A percentile compares a stretch with the other conserved stretches of the same genome.
phyloP scores from a whole-genome alignment of 208 protist genomes.

The Angomonas ambiguus region DNA sequence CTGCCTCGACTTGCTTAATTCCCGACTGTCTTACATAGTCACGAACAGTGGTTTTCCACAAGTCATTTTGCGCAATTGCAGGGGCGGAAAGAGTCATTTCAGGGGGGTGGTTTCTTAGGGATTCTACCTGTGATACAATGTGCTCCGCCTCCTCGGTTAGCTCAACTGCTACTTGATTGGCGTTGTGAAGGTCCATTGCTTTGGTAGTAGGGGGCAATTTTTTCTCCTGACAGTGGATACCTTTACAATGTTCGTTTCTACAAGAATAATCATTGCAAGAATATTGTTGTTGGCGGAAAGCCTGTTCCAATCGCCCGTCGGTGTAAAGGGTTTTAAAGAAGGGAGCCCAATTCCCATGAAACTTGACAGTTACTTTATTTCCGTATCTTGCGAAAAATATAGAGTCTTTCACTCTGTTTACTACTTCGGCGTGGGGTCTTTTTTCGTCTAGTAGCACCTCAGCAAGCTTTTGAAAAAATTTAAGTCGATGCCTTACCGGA shows the following conservation, averaged over 20 bases:
- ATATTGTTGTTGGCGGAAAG: constrained; percentile 60
- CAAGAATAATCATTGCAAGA: constrained; percentile 57
- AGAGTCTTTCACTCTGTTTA: constrained; percentile 76
- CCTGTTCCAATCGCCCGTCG: constrained; percentile 73
- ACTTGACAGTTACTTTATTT: constrained; percentile 85
- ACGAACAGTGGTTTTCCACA: constrained; percentile 36
- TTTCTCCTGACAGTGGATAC: constrained; percentile 72
- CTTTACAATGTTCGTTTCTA: constrained; percentile 67
- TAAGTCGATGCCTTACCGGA: constrained; percentile 70
- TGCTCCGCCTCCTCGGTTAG: constrained; percentile 67
- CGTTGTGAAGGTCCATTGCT: constrained; percentile 73
- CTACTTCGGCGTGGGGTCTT: constrained; percentile 35
- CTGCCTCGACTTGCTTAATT: constrained; percentile 69
- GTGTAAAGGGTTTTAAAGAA: constrained; percentile 89
- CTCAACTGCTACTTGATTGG: constrained; percentile 37
- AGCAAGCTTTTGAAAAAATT: constrained; percentile 67
- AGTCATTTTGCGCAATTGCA: constrained; percentile 11
- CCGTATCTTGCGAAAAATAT: constrained; percentile 85
- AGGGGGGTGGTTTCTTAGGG: constrained; percentile 18
- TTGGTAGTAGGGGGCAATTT: constrained; percentile 51
- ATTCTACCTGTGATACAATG: constrained; percentile 40
- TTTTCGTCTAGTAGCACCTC: constrained; percentile 69
- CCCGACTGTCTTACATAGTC: constrained; percentile 80
- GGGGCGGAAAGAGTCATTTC: constrained; percentile 23
- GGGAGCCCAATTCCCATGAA: constrained; percentile 71